Evolutionary conservation across 2,329 filamentous ascomycete species (phyloP), one percentile per base, ranked within the genome.

Genomic region (Alternaria sp.): DNA sequence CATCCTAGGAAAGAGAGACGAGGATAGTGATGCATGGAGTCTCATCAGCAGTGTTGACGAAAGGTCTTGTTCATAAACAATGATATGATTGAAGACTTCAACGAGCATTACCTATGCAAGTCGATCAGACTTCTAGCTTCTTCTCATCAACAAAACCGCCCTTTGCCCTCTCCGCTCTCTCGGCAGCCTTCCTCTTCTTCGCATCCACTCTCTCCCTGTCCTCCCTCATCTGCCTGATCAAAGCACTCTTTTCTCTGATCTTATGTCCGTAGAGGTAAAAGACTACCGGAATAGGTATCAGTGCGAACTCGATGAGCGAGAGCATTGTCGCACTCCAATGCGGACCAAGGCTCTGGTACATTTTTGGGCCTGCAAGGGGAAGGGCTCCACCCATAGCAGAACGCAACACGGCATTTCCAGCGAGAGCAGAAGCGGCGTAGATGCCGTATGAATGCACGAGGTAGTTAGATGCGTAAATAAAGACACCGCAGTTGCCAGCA

Each of bases 401-500:
- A 34, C 93, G 83, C 16, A 92, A 83, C 2, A 96, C 90, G 0
- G 90, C 87, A 68, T 95, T 96, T 0, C 92, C 91, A 0, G 92
- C 92, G 34, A 96, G 82, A 0, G 93, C 92, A 3, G 88, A 92
- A 0, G 93, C 92, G 1, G 92, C 89, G 74, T 93, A 96, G 68
- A 95, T 90, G 4, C 90, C 90, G 68, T 96, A 96, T 7, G 89
- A 87, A 49, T 90, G 86, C 0, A 92, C 91, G 4, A 97, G 81
- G 74, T 96, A 97, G 70, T 93, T 95, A 6, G 85, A 87, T 0
- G 89, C 87, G 72, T 96, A 95, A 72, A 96, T 94, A 80, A 96
- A 96, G 38, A 92, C 88, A 3, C 89, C 84, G 9, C 87, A 89
- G 70, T 94, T 95, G 0, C 92, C 92, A 0, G 86, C 84, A 10